Conservation (phyloP, 768 basidiomycete species). For the Trametes maxima region DNA sequence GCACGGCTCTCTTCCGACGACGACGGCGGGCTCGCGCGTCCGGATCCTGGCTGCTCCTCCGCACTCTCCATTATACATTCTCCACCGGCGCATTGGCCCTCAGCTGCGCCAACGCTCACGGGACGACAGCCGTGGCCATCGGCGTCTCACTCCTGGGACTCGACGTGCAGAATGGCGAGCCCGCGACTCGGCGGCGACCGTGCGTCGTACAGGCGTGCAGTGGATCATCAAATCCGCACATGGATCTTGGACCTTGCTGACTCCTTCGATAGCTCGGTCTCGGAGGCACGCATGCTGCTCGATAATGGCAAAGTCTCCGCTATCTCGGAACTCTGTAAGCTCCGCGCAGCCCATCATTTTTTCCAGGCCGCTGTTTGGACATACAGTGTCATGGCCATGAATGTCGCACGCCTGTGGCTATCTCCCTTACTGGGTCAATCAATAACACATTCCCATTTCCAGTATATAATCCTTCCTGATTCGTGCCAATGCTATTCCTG, state of each 20-base stretch:
- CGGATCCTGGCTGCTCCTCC: slow-evolving; percentile 16
- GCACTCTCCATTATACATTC: slow-evolving; percentile 3
- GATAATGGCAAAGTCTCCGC: slow-evolving; percentile 2
- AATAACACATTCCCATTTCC: neutral
- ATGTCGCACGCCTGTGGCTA: neutral
- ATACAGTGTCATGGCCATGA: neutral
- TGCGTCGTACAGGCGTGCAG: too few species aligned
- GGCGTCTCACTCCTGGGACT: too few species aligned
- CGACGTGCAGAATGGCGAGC: too few species aligned
- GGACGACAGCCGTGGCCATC: too few species aligned
- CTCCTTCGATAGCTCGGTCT: too few species aligned
- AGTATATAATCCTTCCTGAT: neutral
- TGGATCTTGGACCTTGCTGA: neutral
- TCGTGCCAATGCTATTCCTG: slow-evolving; percentile 1
- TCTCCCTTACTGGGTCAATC: too few species aligned
- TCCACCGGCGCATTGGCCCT: slow-evolving; percentile 7
- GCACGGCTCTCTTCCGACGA: neutral
- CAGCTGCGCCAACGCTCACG: neutral
- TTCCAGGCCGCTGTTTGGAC: neutral
- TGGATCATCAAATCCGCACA: too few species aligned
- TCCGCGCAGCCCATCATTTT: neutral
- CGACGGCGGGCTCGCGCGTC: neutral
- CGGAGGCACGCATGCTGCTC: neutral
- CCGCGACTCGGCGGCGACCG: too few species aligned
- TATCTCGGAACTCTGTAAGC: slow-evolving; percentile 1